Percentiles rank a stretch among this genome's conserved stretches.
Conservation (phyloP, 306 rosid genomes). For the Cucumis cinereus region DNA sequence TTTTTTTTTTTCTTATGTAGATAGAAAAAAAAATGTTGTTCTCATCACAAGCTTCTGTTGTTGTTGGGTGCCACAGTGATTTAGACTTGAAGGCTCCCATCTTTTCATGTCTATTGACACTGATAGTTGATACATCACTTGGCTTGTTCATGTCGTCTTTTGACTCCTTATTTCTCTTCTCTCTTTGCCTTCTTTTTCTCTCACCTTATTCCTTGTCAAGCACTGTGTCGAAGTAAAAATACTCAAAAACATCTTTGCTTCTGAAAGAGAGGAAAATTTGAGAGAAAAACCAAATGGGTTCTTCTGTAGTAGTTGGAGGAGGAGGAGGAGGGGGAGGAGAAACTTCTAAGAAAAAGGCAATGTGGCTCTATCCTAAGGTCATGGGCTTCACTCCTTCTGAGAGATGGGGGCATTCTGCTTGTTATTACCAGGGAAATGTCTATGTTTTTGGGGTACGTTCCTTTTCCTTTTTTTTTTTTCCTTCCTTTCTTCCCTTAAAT, state of each 20-base stretch:
- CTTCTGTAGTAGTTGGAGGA: constrained; percentile 10
- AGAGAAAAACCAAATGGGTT: constrained; percentile 34
- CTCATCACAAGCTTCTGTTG: constrained; percentile 57
- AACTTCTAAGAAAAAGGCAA: constrained; percentile 61
- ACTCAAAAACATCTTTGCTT: neutral
- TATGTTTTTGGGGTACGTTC: constrained; percentile 83
- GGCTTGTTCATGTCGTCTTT: constrained; percentile 50
- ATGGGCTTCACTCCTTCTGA: constrained; percentile 73
- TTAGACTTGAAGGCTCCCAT: constrained; percentile 98
- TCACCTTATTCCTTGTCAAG: constrained; percentile 12
- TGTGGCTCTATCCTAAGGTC: constrained; percentile 91
- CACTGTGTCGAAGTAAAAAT: neutral
- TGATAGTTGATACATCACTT: constrained; percentile 98
- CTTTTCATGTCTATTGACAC: constrained; percentile 98
- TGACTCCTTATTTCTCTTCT: constrained; percentile 35
- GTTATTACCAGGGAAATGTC: constrained; percentile 48
- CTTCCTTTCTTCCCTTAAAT: neutral
- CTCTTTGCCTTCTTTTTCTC: constrained; percentile 6
- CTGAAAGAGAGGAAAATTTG: neutral
- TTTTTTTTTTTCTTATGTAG: neutral
- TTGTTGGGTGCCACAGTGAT: constrained; percentile 97
- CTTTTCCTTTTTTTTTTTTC: constrained; percentile 1
- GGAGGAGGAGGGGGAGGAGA: constrained; percentile 31
- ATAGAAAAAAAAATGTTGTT: constrained; percentile 17
- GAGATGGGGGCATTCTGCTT: constrained; percentile 99